A percentile compares a stretch with the other conserved stretches of the same genome.
Conservation (phyloP, 2,329 filamentous ascomycete genomes). For the Claviceps monticola region DNA sequence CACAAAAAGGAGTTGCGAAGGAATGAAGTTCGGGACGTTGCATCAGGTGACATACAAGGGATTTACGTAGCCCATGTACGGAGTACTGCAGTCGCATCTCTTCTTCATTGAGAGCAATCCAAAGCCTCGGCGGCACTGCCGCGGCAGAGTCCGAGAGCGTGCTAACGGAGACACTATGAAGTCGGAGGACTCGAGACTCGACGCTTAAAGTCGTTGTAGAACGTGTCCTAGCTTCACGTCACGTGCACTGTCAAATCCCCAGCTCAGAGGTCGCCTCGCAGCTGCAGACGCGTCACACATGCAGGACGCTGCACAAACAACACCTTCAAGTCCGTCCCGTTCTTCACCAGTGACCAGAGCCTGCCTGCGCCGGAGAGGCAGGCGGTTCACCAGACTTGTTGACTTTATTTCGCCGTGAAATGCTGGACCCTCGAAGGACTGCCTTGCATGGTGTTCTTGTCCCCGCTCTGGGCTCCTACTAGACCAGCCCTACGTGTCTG, state of each 20-base stretch:
- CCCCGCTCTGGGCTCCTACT: slow-evolving; percentile 5
- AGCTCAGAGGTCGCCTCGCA: too few species aligned
- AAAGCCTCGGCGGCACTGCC: too few species aligned
- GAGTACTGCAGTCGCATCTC: too few species aligned
- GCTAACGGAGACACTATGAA: too few species aligned
- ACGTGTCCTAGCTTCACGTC: too few species aligned
- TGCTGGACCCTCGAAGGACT: slow-evolving; percentile 2
- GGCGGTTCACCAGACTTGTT: background rate
- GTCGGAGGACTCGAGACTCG: too few species aligned
- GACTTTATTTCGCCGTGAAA: background rate
- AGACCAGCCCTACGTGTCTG: slow-evolving; percentile 5
- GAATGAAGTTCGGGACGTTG: background rate
- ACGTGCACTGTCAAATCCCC: too few species aligned
- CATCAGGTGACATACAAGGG: background rate
- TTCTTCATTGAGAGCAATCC: too few species aligned
- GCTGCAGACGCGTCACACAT: background rate
- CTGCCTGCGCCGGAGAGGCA: background rate
- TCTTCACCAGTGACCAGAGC: background rate
- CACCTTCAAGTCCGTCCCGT: background rate
- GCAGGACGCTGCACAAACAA: background rate
- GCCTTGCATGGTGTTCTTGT: slow-evolving; percentile 7
- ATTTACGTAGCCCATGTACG: too few species aligned
- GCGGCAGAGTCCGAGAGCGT: too few species aligned
- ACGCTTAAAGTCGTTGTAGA: too few species aligned
- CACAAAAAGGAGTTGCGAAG: background rate